Percentiles rank a stretch among this genome's conserved stretches.
phyloP scores from a whole-genome alignment of 2,329 filamentous ascomycete genomes.

The Rhinocladiella similis region DNA sequence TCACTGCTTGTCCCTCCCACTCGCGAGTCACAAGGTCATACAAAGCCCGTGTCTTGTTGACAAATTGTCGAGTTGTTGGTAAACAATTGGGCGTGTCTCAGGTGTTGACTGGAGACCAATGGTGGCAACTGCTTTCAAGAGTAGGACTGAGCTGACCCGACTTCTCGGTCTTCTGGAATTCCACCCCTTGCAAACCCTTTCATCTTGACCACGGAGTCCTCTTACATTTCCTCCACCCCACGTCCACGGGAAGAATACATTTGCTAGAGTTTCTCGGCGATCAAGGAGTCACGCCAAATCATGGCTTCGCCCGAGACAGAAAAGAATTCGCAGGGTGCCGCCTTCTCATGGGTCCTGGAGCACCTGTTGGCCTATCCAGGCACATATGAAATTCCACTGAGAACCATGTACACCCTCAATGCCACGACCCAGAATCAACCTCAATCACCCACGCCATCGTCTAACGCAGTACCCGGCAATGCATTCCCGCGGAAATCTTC shows the following conservation, averaged over 20 bases:
- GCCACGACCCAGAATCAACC: slow-evolving; percentile 52
- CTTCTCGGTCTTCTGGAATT: no score
- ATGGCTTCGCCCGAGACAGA: slow-evolving; percentile 15
- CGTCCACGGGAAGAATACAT: neutral
- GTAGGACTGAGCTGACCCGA: neutral
- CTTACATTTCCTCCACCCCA: neutral
- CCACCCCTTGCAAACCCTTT: neutral
- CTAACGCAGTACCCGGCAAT: slow-evolving; percentile 37
- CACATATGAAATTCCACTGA: slow-evolving; percentile 65
- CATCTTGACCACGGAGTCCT: neutral
- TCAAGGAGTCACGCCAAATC: neutral
- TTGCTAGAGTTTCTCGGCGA: no score
- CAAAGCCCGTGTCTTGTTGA: slow-evolving; percentile 15
- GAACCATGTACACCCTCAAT: slow-evolving; percentile 69
- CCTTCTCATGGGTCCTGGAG: slow-evolving; percentile 57
- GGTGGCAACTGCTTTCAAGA: slow-evolving; percentile 12
- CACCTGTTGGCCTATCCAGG: slow-evolving; percentile 62
- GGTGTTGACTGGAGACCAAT: slow-evolving; percentile 8
- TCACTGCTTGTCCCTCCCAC: slow-evolving; percentile 14
- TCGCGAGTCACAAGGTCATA: slow-evolving; percentile 12
- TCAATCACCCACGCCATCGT: slow-evolving; percentile 31
- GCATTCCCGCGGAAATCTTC: slow-evolving; percentile 25
- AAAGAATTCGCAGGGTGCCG: slow-evolving; percentile 37
- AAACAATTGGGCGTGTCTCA: slow-evolving; percentile 17
- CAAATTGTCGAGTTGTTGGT: slow-evolving; percentile 16